These are phyloP conservation scores for Pseudogymnoascus sp. DNA, from an alignment of 2,329 filamentous ascomycete species.

Conservation along the genomic window DNA sequence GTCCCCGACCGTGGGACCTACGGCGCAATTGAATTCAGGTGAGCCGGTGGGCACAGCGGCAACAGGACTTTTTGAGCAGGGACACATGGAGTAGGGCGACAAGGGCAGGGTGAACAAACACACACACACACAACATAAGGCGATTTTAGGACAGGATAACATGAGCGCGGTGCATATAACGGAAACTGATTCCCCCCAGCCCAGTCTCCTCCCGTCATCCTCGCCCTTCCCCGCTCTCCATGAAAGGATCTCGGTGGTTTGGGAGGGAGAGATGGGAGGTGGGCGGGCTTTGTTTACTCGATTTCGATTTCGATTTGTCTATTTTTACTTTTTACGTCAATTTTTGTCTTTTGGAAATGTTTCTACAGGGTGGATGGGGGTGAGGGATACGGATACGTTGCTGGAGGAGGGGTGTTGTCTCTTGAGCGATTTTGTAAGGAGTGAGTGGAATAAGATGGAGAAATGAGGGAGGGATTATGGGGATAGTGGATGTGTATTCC, in stretches of 20 bases:
- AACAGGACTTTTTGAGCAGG: not conserved
- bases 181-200: conserved; percentile 1
- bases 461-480: not conserved
- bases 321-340: not conserved
- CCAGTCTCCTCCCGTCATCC: not conserved
- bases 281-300: conserved; percentile 1
- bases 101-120: not conserved
- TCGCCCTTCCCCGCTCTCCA: not conserved
- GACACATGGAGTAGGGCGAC: conserved; percentile 1
- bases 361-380: not conserved
- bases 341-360: not conserved
- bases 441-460: not conserved
- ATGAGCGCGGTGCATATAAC: conserved; percentile 7
- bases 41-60: conserved; percentile 28
- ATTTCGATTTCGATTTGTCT: conserved; percentile 7
- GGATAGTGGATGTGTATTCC: not conserved
- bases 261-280: not conserved
- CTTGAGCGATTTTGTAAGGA: not conserved
- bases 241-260: not conserved
- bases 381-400: not conserved
- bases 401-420: not conserved
- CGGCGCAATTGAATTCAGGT: conserved; percentile 82
- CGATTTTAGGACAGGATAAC: not conserved
- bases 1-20: conserved; percentile 79
- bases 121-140: not conserved